Base-by-base conservation (phyloP, 1,284 basidiomycete species). In the Tetrapyrgos nigripes region DNA sequence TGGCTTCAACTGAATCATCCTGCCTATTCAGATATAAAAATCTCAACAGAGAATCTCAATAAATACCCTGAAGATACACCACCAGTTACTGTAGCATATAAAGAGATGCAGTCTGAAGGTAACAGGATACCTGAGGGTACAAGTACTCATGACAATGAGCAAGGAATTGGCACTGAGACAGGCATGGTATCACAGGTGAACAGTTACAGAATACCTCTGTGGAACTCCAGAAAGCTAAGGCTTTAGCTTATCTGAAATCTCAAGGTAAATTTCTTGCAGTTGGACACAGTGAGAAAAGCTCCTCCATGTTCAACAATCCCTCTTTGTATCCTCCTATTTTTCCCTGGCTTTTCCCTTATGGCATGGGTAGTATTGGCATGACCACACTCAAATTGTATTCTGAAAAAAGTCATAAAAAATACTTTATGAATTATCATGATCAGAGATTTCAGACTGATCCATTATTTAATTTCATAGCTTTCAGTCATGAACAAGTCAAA, bases 1-100 rank as follows among this genome's bases (percentile, higher is more conserved):
- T 79, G 76, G 77, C 59, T 80, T 11, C 70, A 67, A 50, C 40
- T 76, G 0, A 79, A 79, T 59, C 73, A 80, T 58, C 26, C 23
- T 11, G 73, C 73, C 45, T 81, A 81, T 55, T 29, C 23, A 17
- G 73, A 79, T 56, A 23, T 80, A 1, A 50, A 65, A 17, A 77
- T 80, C 13, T 74, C 72, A 4, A 24, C 9, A 62, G 72, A 8
- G 76, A 78, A 56, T 59, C 37, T 80, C 3, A 33, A 53, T 0
- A 26, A 55, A 17, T 80, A 79, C 65, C 51, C 66, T 10, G 69
- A 75, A 44, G 47, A 66, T 53, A 55, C 27, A 4, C 62, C 67
- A 8, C 75, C 76, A 21, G 75, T 77, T 2, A 24, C 58, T 23
- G 62, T 77, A 4, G 65, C 70, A n/a, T 77, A 67, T 57, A 48